Evolutionary conservation across 1,139 yeast genomes (phyloP).

Genomic region (Blastobotrys niveus): DNA sequence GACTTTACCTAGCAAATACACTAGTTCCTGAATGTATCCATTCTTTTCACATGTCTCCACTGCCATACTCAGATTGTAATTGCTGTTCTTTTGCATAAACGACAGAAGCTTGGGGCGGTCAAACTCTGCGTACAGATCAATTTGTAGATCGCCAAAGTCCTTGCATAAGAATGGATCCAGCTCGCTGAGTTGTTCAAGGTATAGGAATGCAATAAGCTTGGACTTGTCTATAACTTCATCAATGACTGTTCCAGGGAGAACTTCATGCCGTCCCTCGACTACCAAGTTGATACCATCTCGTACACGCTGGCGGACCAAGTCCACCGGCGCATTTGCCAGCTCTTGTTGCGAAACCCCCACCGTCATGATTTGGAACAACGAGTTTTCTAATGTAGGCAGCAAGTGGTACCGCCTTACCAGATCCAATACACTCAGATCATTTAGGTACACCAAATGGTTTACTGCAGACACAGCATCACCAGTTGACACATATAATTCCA

Average conservation of each 20-base stretch:
- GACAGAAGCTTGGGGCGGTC: slow-evolving; percentile 48
- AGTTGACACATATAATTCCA: slow-evolving; percentile 51
- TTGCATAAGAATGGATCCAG: slow-evolving; percentile 51
- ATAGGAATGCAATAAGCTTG: slow-evolving; percentile 47
- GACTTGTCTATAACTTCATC: slow-evolving; percentile 38
- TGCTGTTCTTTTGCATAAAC: slow-evolving; percentile 47
- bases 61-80: slow-evolving; percentile 68
- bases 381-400: slow-evolving; percentile 42
- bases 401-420: slow-evolving; percentile 60
- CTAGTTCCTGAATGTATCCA: slow-evolving; percentile 60
- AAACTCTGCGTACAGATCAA: slow-evolving; percentile 58
- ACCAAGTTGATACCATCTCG: slow-evolving; percentile 49
- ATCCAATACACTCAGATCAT: slow-evolving; percentile 51
- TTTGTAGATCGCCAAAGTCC: slow-evolving; percentile 60
- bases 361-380: slow-evolving; percentile 50
- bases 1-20: slow-evolving; percentile 72
- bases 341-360: slow-evolving; percentile 41
- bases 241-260: slow-evolving; percentile 49
- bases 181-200: slow-evolving; percentile 49
- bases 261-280: slow-evolving; percentile 60
- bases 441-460: slow-evolving; percentile 49
- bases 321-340: slow-evolving; percentile 40
- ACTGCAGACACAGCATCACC: slow-evolving; percentile 61
- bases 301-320: slow-evolving; percentile 40
- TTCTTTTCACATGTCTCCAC: slow-evolving; percentile 54